Evolutionary conservation across 805 yeast genomes (phyloP), one percentile per base, ranked within the genome.

Genomic region (Kazachstania taianensis): DNA sequence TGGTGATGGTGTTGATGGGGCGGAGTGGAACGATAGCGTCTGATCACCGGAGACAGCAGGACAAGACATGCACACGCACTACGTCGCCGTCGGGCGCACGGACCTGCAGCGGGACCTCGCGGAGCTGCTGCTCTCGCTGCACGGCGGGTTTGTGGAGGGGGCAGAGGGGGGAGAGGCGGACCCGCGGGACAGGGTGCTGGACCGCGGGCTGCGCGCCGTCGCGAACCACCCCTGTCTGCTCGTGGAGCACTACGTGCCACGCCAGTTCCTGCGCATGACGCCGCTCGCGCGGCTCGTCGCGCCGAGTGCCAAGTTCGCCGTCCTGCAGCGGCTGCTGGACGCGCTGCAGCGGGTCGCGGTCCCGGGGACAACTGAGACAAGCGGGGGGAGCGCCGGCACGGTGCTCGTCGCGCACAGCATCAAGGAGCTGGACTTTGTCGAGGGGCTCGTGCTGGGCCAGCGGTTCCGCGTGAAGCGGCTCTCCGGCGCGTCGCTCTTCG

Each of bases 191-290:
- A n/a, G n/a, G n/a, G n/a, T n/a, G n/a, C n/a, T n/a, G n/a, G n/a
- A n/a, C n/a, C n/a, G n/a, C n/a, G n/a, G n/a, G n/a, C n/a, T 78
- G 4, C 49, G 63, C 25, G 66, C 68, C n/a, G 57, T 77, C 0
- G 62, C 70, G 3, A 75, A 70, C 46, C 87, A 82, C 55, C 84
- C 89, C 2, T 73, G 79, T 28, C 57, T 82, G 27, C 53, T 82
- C 29, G 87, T 81, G 20, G 82, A 80, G 44, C 92, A 82, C 54
- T 82, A 74, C 46, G 75, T 81, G 53, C 86, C 92, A 6, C 74
- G 75, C 44, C 78, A 77, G 38, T 59, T 81, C 42, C 52, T 82
- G 12, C 59, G 79, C 26, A 72, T 75, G 76, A 82, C 78, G 43
- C 65, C 81, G 1, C 78, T 72, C 40, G 75, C 72, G 36, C 55